A percentile compares a stretch with the other conserved stretches of the same genome.
Conservation (phyloP, 176 grass and related monocot species). For the Carex cristatella region DNA sequence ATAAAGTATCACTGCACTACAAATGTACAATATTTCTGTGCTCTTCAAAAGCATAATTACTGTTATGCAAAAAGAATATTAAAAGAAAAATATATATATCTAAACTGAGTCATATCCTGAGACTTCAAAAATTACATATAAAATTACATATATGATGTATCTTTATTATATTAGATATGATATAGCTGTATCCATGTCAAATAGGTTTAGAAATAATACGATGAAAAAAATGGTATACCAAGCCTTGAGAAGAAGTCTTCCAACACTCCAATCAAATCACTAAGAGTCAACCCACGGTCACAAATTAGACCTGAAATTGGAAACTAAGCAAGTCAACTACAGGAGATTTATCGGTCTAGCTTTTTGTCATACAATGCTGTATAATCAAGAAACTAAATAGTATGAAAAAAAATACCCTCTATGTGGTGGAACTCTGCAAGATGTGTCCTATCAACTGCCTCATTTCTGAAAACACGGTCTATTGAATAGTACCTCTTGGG, state of each 20-base stretch:
- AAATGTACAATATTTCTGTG: neutral
- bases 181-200: no score
- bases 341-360: neutral
- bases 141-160: no score
- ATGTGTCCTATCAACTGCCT: constrained; percentile 93
- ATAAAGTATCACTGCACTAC: neutral
- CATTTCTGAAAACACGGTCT: constrained; percentile 90
- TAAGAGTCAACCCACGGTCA: constrained; percentile 79
- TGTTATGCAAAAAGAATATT: no score
- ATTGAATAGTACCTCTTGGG: constrained; percentile 95
- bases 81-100: no score
- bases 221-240: constrained; percentile 36
- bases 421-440: constrained; percentile 99
- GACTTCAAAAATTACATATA: no score
- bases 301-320: constrained; percentile 71
- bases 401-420: constrained; percentile 44
- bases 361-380: neutral
- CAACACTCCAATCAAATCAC: constrained; percentile 88
- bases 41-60: no score
- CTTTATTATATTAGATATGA: no score
- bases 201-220: neutral
- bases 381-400: constrained; percentile 8
- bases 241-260: constrained; percentile 91
- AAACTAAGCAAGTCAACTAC: neutral
- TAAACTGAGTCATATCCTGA: no score